Base-by-base conservation (phyloP, 2,329 filamentous ascomycete genomes). In the Pyrenophora teres region DNA sequence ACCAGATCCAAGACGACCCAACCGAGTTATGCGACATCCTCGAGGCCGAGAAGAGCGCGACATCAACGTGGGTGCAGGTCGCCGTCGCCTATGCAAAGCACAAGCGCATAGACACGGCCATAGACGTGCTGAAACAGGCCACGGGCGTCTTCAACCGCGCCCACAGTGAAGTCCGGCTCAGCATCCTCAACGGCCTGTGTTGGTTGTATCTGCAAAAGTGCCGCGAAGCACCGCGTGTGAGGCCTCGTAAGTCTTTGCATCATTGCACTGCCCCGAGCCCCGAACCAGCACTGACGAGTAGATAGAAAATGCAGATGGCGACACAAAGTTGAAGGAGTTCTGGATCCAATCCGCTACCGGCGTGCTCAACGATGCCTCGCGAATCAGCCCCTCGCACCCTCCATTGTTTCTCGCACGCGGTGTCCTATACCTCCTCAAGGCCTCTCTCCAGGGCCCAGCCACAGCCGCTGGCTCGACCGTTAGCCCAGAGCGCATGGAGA, bases 61-160 rank as follows among this genome's bases (percentile, higher is more conserved):
- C 93, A 67, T 90, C 87, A 45, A 95, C 95, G 64, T 99, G 95
- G 95, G 93, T 99, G 81, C 93, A 91, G n/a, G 94, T 97, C 61
- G 90, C 95, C 36, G 82, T 97, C 52, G 93, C 93, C 40, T 99
- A 99, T 70, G 93, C 94, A 35, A 99, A 97, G 78, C 91, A 96
- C 77, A 87, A 88, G 70, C 96, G 96, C 77, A 85, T 94, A 56
- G 92, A 97, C 70, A 89, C 94, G 77, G 86, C 85, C 44, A 83
- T 88, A 54, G 85, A 87, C 56, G 85, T 88, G 47, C 74, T 88
- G 62, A 85, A 87, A 42, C 88, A 90, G 66, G 91, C 90, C 41
- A 80, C 90, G 63, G 82, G 83, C 54, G 90, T 89, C 63, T 85
- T 91, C 65, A 82, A 81, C 49, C 86, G 85, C 64, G 82, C 81